Evolutionary conservation across 768 basidiomycete species (phyloP).

Genomic region (Austroboletus festivus): DNA sequence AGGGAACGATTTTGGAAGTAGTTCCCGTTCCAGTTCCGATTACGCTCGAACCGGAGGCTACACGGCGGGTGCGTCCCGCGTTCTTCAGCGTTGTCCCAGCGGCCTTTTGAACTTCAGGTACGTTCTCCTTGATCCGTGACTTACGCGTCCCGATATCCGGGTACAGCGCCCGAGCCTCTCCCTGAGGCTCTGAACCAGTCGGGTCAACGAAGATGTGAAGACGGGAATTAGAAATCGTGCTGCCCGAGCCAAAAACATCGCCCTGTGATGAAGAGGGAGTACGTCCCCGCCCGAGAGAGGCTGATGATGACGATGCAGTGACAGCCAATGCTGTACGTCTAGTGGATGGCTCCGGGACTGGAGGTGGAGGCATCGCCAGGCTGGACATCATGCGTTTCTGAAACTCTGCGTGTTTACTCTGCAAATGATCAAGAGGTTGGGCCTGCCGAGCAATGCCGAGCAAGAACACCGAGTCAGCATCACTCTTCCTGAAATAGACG

Average conservation of each 20-base stretch:
- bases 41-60: constrained; percentile 37
- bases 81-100: constrained; percentile 65
- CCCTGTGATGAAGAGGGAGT: constrained; percentile 18
- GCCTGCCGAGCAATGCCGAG: constrained; percentile 86
- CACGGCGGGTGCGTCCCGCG: constrained; percentile 52
- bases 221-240: constrained; percentile 50
- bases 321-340: constrained; percentile 47
- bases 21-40: constrained; percentile 18
- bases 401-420: constrained; percentile 78
- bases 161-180: constrained; percentile 50
- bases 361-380: constrained; percentile 36
- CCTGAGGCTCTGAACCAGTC: constrained; percentile 46
- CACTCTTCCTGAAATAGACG: constrained; percentile 57
- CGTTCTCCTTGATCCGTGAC: constrained; percentile 75
- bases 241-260: constrained; percentile 32
- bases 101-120: constrained; percentile 65
- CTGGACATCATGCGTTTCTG: constrained; percentile 84
- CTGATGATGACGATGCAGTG: constrained; percentile 37
- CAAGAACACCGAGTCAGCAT: constrained; percentile 87
- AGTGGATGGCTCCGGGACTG: constrained; percentile 34
- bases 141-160: constrained; percentile 76
- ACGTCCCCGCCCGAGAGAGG: constrained; percentile 13
- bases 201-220: constrained; percentile 76
- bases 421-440: constrained; percentile 74
- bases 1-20: constrained; percentile 60